A percentile compares a stretch with the other conserved stretches of the same genome.
Evolutionary conservation across 306 rosid genomes (phyloP).

Genomic region (Ochetophila trinervis): DNA sequence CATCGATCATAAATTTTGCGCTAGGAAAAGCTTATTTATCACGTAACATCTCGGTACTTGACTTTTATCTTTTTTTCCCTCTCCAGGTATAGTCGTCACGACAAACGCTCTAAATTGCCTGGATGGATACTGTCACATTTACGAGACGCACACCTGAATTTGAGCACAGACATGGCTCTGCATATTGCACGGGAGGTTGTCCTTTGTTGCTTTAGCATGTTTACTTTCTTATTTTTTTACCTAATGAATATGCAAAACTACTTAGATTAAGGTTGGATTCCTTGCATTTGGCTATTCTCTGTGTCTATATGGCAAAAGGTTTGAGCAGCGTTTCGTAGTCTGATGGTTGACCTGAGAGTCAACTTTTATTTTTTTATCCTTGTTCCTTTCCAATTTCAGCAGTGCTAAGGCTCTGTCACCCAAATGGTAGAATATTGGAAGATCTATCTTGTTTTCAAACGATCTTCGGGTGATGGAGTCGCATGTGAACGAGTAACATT

Average conservation of each 20-base stretch:
- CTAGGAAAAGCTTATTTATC: background rate
- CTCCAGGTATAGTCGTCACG: slow-evolving; percentile 92
- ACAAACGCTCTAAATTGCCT: slow-evolving; percentile 91
- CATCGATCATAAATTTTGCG: background rate
- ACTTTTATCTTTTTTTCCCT: slow-evolving; percentile 3
- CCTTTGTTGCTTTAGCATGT: slow-evolving; percentile 13
- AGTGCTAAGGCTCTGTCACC: no score
- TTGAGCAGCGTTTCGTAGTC: no score
- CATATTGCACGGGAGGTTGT: slow-evolving; percentile 89
- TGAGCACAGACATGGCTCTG: slow-evolving; percentile 99
- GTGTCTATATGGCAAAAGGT: no score
- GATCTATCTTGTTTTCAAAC: no score
- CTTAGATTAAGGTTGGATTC: background rate
- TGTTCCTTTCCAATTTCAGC: no score
- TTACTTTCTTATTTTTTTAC: background rate
- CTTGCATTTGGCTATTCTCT: no score
- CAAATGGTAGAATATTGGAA: no score
- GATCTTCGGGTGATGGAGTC: background rate
- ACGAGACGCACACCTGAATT: slow-evolving; percentile 88
- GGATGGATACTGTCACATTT: slow-evolving; percentile 92
- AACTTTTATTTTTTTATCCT: no score
- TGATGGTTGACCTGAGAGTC: no score
- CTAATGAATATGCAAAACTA: background rate
- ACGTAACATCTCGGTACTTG: slow-evolving; percentile 2
- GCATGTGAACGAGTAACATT: background rate